These are phyloP conservation scores for Epichloe scottii DNA, from an alignment of 2,329 filamentous ascomycete species.

Conservation along the genomic window DNA sequence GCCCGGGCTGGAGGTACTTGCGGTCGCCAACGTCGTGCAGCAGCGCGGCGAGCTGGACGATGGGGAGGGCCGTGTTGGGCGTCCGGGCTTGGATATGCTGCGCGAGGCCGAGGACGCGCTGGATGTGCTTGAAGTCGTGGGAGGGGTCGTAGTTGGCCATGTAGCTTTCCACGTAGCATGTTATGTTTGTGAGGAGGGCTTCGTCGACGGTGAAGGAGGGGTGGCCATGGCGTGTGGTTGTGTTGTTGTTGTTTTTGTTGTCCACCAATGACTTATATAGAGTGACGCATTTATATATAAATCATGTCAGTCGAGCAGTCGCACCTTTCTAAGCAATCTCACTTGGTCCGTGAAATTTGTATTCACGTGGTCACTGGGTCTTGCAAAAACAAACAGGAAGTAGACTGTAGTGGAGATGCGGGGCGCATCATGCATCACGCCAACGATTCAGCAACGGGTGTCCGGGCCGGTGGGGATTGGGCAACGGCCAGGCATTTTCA, in stretches of 20 bases:
- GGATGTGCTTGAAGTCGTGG: slow-evolving; percentile 78
- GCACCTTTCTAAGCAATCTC: not conserved
- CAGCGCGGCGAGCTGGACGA: slow-evolving; percentile 58
- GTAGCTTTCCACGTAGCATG: slow-evolving; percentile 53
- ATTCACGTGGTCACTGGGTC: not conserved
- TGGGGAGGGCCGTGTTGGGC: slow-evolving; percentile 23
- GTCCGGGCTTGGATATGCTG: slow-evolving; percentile 48
- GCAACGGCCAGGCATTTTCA: no score
- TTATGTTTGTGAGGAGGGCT: slow-evolving; percentile 42
- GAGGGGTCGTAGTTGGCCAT: slow-evolving; percentile 74
- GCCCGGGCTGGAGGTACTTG: slow-evolving; percentile 56
- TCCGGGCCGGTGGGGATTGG: no score
- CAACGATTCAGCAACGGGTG: no score
- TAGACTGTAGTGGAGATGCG: no score
- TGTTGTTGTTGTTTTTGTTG: not conserved
- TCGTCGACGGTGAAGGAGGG: slow-evolving; percentile 18
- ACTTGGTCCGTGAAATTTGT: not conserved
- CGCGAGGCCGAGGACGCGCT: slow-evolving; percentile 64
- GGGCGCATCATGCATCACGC: no score
- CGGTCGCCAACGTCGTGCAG: slow-evolving; percentile 84
- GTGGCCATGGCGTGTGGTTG: slow-evolving; percentile 11
- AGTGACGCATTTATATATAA: no score
- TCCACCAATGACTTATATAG: not conserved
- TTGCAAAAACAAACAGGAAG: no score
- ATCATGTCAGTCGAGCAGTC: no score